Percentiles rank a stretch among this genome's conserved stretches.
Conservation (phyloP, 2,329 filamentous ascomycete genomes). For the Talaromyces rugulosus region DNA sequence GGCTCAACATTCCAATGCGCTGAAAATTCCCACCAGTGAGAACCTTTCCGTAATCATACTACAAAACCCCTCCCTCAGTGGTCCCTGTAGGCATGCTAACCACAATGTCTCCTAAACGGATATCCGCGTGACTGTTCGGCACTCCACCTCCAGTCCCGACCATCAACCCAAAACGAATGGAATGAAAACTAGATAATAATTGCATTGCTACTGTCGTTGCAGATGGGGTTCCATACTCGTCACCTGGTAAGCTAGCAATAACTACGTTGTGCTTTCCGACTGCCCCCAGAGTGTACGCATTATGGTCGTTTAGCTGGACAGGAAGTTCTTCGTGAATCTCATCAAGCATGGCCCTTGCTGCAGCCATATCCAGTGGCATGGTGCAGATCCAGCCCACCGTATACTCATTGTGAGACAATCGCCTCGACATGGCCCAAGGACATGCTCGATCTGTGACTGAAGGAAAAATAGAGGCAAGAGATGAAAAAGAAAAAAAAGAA, state of each 20-base stretch:
- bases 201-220: background rate
- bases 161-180: background rate
- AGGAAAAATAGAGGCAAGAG: background rate
- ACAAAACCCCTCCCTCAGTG: background rate
- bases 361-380: background rate
- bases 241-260: background rate
- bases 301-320: background rate
- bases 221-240: background rate
- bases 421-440: background rate
- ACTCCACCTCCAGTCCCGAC: slow-evolving; percentile 9
- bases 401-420: background rate
- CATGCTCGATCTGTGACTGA: background rate
- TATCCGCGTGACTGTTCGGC: slow-evolving; percentile 20
- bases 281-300: background rate
- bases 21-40: background rate
- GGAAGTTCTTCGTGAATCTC: slow-evolving; percentile 5
- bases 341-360: slow-evolving; percentile 13
- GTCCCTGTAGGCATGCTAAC: background rate
- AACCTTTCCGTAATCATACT: background rate
- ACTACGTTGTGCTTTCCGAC: background rate
- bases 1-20: background rate
- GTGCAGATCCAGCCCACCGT: slow-evolving; percentile 4
- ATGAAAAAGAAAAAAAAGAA: background rate
- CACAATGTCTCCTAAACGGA: slow-evolving; percentile 7
- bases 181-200: background rate